A percentile compares a stretch with the other conserved stretches of the same genome.
phyloP scores from a whole-genome alignment of 805 yeast genomes.

The Yarrowia hollandica region DNA sequence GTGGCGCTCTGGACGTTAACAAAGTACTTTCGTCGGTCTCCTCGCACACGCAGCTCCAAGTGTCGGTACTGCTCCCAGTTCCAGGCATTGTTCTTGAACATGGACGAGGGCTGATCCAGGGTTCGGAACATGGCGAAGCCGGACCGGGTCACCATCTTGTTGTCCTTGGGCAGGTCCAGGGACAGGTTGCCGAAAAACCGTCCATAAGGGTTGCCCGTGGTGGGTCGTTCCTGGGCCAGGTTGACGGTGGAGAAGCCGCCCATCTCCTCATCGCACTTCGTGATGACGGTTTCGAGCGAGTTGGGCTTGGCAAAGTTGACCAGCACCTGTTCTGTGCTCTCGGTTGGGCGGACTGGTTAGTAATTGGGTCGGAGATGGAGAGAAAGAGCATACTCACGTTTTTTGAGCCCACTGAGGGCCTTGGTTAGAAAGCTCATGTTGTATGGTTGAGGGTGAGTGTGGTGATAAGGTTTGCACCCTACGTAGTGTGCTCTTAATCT shows the following conservation, averaged over 20 bases:
- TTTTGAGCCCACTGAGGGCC: constrained; percentile 13
- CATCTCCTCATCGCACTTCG: constrained; percentile 70
- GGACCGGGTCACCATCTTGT: constrained; percentile 62
- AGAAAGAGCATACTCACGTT: constrained; percentile 10
- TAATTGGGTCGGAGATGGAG: too few species aligned
- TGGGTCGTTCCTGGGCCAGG: constrained; percentile 39
- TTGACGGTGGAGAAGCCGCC: constrained; percentile 76
- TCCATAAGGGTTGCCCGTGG: constrained; percentile 44
- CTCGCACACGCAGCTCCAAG: constrained; percentile 67
- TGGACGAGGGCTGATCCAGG: constrained; percentile 54
- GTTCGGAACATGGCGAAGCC: constrained; percentile 87
- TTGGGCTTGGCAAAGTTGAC: constrained; percentile 56
- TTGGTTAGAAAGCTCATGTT: constrained; percentile 13
- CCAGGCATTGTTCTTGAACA: constrained; percentile 55
- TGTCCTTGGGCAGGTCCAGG: constrained; percentile 63
- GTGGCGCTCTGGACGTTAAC: constrained; percentile 81
- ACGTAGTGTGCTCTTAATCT: too few species aligned
- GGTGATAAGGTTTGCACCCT: too few species aligned
- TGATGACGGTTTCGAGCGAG: constrained; percentile 52
- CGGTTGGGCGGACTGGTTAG: constrained; percentile 20
- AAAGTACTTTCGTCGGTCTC: constrained; percentile 70
- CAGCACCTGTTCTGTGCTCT: constrained; percentile 45
- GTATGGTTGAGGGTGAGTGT: too few species aligned
- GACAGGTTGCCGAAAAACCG: constrained; percentile 69
- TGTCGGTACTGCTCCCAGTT: constrained; percentile 67